Percentiles rank a stretch among this genome's conserved stretches.
These are phyloP conservation scores for Rhytidhysteron rufulum DNA, from an alignment of 2,329 filamentous ascomycete species.

Conservation along the genomic window DNA sequence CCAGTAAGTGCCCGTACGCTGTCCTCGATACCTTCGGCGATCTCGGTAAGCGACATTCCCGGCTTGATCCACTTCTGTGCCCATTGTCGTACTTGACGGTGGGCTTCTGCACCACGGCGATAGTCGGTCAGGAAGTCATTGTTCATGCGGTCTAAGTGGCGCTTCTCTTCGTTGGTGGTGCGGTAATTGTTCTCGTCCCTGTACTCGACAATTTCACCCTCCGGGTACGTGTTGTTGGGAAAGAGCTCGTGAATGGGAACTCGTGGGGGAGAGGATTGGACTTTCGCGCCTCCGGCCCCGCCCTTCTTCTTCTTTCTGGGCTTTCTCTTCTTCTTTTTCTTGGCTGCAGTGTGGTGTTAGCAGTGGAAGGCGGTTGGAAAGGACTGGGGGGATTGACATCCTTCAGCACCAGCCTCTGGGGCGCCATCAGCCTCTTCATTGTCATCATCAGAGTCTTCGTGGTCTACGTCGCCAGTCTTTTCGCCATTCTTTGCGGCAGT, in stretches of 20 bases:
- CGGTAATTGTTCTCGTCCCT: slow-evolving; percentile 71
- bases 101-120: slow-evolving; percentile 81
- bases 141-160: slow-evolving; percentile 75
- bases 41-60: slow-evolving; percentile 74
- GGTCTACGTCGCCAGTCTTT: slow-evolving; percentile 46
- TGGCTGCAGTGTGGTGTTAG: slow-evolving; percentile 34
- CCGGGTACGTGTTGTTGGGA: slow-evolving; percentile 67
- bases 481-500: slow-evolving; percentile 29
- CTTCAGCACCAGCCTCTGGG: slow-evolving; percentile 30
- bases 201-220: slow-evolving; percentile 77
- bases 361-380: neutral
- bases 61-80: slow-evolving; percentile 77
- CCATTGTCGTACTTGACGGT: slow-evolving; percentile 81
- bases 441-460: slow-evolving; percentile 54
- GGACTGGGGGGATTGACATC: slow-evolving; percentile 4
- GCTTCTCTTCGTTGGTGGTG: slow-evolving; percentile 80
- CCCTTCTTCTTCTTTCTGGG: slow-evolving; percentile 67
- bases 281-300: slow-evolving; percentile 50
- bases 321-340: slow-evolving; percentile 84
- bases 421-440: slow-evolving; percentile 49
- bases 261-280: slow-evolving; percentile 73
- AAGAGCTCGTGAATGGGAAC: slow-evolving; percentile 72
- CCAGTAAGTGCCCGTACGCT: slow-evolving; percentile 73
- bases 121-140: slow-evolving; percentile 77
- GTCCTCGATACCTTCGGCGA: slow-evolving; percentile 84